Base-by-base conservation (phyloP, 345 rosid species). In the Aquilaria yunnanensis region DNA sequence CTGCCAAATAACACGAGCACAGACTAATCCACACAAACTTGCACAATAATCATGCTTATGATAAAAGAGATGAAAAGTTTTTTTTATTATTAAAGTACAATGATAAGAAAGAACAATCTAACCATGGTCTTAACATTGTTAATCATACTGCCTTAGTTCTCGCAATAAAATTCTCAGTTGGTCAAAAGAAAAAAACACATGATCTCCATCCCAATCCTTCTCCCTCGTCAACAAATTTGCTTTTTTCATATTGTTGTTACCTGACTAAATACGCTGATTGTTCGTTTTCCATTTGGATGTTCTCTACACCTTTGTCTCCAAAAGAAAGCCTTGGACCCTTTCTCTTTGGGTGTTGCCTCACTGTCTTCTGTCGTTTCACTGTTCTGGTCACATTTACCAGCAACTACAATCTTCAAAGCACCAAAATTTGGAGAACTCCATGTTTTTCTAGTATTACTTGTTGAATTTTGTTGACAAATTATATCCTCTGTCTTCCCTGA, bases 291-390 rank as follows among this genome's bases (percentile, higher is more conserved):
- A 47, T 57, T 78, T 52, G 73, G 67, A 65, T 67, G 67, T 51
- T 83, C 85, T 60, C 79, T 74, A 69, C 64, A 81, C 66, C 83
- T 77, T 64, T 66, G 88, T 77, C 77, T 72, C 83, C 81, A 72
- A 62, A 83, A 83, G 57, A 73, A 47, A 66, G 78, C 75, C 70
- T 74, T 88, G n/a, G 60, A 65, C 12, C 88, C 83, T 71, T 85
- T 91, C 65, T 73, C 91, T 73, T 86, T 91, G 14, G 96, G 92
- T 48, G 92, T 86, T 37, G 69, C 78, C 70, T 81, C 92, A 54
- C 72, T 54, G 9, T 47, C 65, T 51, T 85, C 64, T 45, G 43
- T 30, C 48, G 76, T 29, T 49, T 52, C 60, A 62, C 61, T 67
- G 55, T 61, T 62, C 54, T 77, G 76, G 51, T 72, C 81, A 56